Evolutionary conservation across 2,329 filamentous ascomycete species (phyloP), one percentile per base, ranked within the genome.

Genomic region (Aspergillus fijiensis): DNA sequence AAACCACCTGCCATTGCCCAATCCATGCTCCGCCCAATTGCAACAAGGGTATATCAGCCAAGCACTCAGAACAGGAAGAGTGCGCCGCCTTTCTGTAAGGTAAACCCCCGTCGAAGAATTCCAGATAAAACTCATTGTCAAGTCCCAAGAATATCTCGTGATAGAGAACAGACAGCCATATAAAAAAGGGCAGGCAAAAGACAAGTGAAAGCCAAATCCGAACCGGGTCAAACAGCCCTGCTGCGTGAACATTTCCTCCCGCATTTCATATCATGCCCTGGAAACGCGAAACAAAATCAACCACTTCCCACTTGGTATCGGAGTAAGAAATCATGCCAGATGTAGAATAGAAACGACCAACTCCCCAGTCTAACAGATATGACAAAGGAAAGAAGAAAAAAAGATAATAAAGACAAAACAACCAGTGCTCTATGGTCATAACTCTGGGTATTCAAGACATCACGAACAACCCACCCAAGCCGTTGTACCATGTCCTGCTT

Each of bases 371-470:
- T 75, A 74, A 66, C 71, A 76, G 71, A 72, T 71, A 71, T 73
- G 66, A 64, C 65, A 62, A 67, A 62, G 53, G 65, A 71, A 70
- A 67, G 49, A 58, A 64, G 49, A 69, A 63, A 58, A 45, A 60
- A 21, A 25, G 27, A 29, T 2, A 29, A 29, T 14, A 31, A 23
- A 55, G 31, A 19, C 11, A 42, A 49, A 70, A 69, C 65, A 72
- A 70, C 69, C 70, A 67, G 67, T 67, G 72, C 72, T 76, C 74
- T 76, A 76, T 76, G 69, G 70, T 76, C 74, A 67, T 75, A 72
- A 73, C 64, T 57, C 67, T 67, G 66, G 59, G 59, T 62, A 66
- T 60, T 62, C 60, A 59, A 61, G 57, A 64, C 63, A 64, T 67
- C 65, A 69, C 57, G 57, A 59, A 54, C 58, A 59, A 64, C 60